A percentile compares a stretch with the other conserved stretches of the same genome.
phyloP scores from a whole-genome alignment of 495 filamentous ascomycete species.

The Bryoglossum gracile region DNA sequence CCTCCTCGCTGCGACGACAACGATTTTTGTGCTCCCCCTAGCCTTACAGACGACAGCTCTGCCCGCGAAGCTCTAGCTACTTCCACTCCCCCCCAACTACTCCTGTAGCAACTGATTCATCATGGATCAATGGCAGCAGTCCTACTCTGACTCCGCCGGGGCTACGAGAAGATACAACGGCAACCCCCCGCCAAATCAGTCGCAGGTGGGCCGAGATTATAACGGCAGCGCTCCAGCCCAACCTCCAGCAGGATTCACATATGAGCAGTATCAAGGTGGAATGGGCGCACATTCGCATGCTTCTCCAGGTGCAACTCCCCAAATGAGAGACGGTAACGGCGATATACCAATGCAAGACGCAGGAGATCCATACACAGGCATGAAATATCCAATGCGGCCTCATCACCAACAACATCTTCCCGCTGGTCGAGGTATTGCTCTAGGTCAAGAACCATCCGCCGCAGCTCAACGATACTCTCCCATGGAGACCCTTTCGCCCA shows the following conservation, averaged over 20 bases:
- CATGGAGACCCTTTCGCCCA: conserved; percentile 69
- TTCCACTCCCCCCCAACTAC: not conserved
- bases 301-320: conserved; percentile 59
- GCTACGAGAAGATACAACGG: conserved; percentile 45
- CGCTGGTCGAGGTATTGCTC: conserved; percentile 42
- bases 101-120: conserved; percentile 22
- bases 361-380: conserved; percentile 65
- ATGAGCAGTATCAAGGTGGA: conserved; percentile 61
- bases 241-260: conserved; percentile 58
- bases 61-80: conserved; percentile 1
- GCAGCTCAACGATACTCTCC: conserved; percentile 91
- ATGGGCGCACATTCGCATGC: conserved; percentile 47
- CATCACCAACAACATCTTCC: conserved; percentile 55
- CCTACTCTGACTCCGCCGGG: conserved; percentile 38
- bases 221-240: conserved; percentile 48
- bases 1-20: conserved; percentile 5
- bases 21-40: conserved; percentile 5
- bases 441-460: conserved; percentile 56
- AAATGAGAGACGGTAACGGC: conserved; percentile 64
- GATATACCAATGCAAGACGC: conserved; percentile 92
- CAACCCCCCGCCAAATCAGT: conserved; percentile 29
- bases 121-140: conserved; percentile 51
- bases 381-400: conserved; percentile 71
- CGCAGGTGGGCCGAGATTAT: conserved; percentile 33
- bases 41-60: conserved; percentile 6